Evolutionary conservation across 2,329 filamentous ascomycete genomes (phyloP), one percentile per base, ranked within the genome.

Genomic region (Aspergillus pseudoviridinutans): DNA sequence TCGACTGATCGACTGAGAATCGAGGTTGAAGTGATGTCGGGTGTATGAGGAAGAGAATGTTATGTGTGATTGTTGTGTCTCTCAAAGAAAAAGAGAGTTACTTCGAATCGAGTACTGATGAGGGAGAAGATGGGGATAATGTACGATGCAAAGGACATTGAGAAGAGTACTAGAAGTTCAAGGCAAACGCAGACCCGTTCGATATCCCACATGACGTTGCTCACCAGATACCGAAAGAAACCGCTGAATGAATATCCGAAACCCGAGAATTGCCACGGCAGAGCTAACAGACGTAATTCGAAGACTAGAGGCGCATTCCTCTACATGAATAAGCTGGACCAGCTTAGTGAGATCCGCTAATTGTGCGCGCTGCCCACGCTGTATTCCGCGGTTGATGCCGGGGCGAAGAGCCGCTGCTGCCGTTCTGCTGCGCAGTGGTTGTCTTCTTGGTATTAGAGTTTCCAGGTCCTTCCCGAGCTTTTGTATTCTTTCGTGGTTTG

Each of bases 401-500:
- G 22, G 44, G 44, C 20, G 67, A 65, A 47, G 68, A 64, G 20
- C 58, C 61, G 51, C 54, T 59, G 29, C 62, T 62, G 46, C 63
- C 63, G 49, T 46, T 53, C 38, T 70, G 64, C 44, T 66, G 64
- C 29, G 67, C 63, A 42, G 65, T 52, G 29, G 62, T 54, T 51
- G 64, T 50, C 50, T 71, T 74, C 61, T 74, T 74, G 24, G 57
- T 51, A 38, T 58, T 64, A 38, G 60, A 63, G 53, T 56, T 58
- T 22, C 61, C 63, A 32, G 65, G 35, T 14, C 60, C 61, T 51
- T 76, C 72, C 54, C 71, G 67, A 41, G 67, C 58, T 47, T 71
- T 75, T 8, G 63, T 60, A 49, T 63, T 66, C 57, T 69, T 74
- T 49, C 70, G 67, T 61, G 64, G 56, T 28, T 69, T 73, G 59